A percentile compares a stretch with the other conserved stretches of the same genome.
Conservation (phyloP, 306 rosid species). For the Aeschynomene evenia region DNA sequence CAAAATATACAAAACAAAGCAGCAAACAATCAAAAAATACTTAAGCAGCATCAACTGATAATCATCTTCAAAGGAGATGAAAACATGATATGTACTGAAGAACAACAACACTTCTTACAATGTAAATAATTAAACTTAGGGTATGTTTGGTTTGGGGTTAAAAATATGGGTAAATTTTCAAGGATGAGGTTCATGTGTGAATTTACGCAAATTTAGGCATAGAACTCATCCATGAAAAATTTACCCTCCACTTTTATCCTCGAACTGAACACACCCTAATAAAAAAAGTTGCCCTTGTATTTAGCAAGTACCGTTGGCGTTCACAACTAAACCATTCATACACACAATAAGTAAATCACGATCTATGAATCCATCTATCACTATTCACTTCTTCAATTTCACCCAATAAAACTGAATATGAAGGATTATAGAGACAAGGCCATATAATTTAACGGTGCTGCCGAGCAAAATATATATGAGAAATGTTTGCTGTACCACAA, state of each 20-base stretch:
- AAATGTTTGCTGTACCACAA: too few relatives aligned
- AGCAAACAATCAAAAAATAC: not conserved
- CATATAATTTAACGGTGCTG: not conserved
- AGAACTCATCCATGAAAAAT: too few relatives aligned
- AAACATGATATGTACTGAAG: not conserved
- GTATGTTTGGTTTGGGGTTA: too few relatives aligned
- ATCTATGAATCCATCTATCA: not conserved
- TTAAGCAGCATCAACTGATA: not conserved
- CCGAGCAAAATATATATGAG: not conserved
- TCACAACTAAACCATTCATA: too few relatives aligned
- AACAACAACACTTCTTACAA: not conserved
- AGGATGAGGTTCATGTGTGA: too few relatives aligned
- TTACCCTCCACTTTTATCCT: too few relatives aligned
- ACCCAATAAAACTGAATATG: not conserved
- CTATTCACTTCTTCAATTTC: not conserved
- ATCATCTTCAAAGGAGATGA: not conserved
- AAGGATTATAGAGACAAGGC: not conserved
- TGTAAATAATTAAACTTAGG: not conserved
- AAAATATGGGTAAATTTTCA: too few relatives aligned
- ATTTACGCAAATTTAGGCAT: too few relatives aligned
- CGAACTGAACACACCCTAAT: too few relatives aligned
- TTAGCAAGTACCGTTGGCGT: too few relatives aligned
- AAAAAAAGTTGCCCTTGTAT: too few relatives aligned
- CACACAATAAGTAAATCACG: not conserved
- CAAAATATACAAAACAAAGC: constrained; percentile 3